These are phyloP conservation scores for Clonostachys chloroleuca DNA, from an alignment of 2,329 filamentous ascomycete genomes.

Conservation along the genomic window DNA sequence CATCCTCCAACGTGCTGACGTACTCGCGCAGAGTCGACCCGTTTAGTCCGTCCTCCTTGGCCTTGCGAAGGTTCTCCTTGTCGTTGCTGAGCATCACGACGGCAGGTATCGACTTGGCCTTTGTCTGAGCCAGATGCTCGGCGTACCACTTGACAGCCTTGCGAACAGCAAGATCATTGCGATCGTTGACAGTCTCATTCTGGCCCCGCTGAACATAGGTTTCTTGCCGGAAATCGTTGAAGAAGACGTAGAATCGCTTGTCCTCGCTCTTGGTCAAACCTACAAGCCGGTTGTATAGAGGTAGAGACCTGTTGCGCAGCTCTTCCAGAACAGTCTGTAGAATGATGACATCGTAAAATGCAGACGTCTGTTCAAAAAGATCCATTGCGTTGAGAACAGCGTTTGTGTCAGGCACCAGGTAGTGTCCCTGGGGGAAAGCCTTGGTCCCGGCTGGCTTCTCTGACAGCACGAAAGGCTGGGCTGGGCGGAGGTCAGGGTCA, in stretches of 20 bases:
- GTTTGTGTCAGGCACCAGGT: slow-evolving; percentile 94
- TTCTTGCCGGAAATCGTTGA: slow-evolving; percentile 95
- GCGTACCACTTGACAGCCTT: slow-evolving; percentile 86
- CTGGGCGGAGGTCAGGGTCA: slow-evolving; percentile 32
- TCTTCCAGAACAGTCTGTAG: slow-evolving; percentile 96
- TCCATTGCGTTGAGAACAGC: slow-evolving; percentile 95
- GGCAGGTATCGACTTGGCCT: slow-evolving; percentile 59
- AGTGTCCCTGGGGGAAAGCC: slow-evolving; percentile 80
- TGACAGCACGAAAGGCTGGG: slow-evolving; percentile 80
- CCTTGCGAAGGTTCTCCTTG: slow-evolving; percentile 78
- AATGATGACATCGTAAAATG: slow-evolving; percentile 95
- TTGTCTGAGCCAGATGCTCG: slow-evolving; percentile 68
- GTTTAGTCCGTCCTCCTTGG: slow-evolving; percentile 68
- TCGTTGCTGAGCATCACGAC: slow-evolving; percentile 96
- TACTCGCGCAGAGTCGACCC: slow-evolving; percentile 71
- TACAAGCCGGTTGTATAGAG: slow-evolving; percentile 90
- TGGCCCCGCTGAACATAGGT: slow-evolving; percentile 74
- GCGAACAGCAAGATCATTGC: slow-evolving; percentile 90
- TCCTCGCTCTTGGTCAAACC: slow-evolving; percentile 91
- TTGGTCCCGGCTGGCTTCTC: slow-evolving; percentile 83
- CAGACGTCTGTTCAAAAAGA: slow-evolving; percentile 84
- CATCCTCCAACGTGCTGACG: slow-evolving; percentile 77
- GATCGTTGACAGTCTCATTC: slow-evolving; percentile 90
- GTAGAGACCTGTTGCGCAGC: slow-evolving; percentile 86
- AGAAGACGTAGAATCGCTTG: slow-evolving; percentile 97